Evolutionary conservation across 805 yeast genomes (phyloP).

Genomic region (Saturnispora ahearnii): DNA sequence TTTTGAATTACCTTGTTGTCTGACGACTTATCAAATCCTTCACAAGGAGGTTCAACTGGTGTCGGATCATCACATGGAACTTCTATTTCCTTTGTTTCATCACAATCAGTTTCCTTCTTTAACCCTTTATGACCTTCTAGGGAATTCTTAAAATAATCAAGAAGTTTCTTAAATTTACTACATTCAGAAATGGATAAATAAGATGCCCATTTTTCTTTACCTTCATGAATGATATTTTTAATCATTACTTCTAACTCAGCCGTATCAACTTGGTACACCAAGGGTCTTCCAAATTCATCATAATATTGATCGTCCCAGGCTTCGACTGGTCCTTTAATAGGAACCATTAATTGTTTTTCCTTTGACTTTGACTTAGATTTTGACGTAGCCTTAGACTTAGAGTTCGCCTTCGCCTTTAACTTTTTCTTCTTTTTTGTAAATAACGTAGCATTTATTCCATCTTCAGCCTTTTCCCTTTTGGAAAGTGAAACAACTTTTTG

Average conservation of each 20-base stretch:
- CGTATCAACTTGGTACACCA: slow-evolving; percentile 19
- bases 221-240: slow-evolving; percentile 18
- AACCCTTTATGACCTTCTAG: background rate
- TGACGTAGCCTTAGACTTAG: no score
- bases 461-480: background rate
- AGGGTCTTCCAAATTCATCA: slow-evolving; percentile 16
- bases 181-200: slow-evolving; percentile 23
- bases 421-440: slow-evolving; percentile 13
- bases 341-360: no score
- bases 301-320: slow-evolving; percentile 4
- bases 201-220: slow-evolving; percentile 22
- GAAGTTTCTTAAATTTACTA: slow-evolving; percentile 19
- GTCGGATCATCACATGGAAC: background rate
- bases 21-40: no score
- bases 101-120: background rate
- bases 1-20: no score
- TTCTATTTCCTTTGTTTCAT: background rate
- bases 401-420: no score
- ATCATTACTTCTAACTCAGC: slow-evolving; percentile 19
- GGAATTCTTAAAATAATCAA: slow-evolving; percentile 13
- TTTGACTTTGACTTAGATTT: no score
- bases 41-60: background rate
- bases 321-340: no score
- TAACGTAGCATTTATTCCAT: slow-evolving; percentile 15
- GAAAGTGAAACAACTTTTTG: background rate